Evolutionary conservation across 2,329 filamentous ascomycete species (phyloP).

Genomic region (Fusarium tanahbumbuense): DNA sequence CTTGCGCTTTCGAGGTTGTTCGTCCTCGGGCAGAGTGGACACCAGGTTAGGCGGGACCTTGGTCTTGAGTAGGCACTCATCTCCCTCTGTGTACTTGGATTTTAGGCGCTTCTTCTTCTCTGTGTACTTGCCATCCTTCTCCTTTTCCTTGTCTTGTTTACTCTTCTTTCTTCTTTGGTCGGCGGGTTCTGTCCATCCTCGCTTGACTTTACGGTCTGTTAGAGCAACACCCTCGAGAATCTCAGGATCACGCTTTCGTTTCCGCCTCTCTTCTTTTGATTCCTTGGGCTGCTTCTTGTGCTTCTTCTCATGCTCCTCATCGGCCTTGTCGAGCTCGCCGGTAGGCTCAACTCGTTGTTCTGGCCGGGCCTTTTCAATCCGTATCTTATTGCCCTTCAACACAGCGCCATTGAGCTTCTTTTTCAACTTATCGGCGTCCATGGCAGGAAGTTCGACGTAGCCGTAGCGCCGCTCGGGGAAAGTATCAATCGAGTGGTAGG

Average conservation of each 20-base stretch:
- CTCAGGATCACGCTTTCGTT: conserved; percentile 64
- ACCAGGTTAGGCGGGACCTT: conserved; percentile 68
- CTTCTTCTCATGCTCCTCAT: conserved; percentile 50
- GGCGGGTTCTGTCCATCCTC: conserved; percentile 84
- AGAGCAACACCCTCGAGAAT: conserved; percentile 76
- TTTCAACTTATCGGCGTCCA: conserved; percentile 89
- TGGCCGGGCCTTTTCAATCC: conserved; percentile 82
- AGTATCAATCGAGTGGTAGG: conserved; percentile 86
- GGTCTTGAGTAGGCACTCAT: conserved; percentile 88
- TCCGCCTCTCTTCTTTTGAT: conserved; percentile 55
- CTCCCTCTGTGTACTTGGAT: conserved; percentile 83
- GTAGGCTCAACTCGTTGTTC: conserved; percentile 54
- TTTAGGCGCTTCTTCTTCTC: conserved; percentile 70
- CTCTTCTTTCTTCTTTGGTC: conserved; percentile 61
- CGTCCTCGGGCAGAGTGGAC: conserved; percentile 56
- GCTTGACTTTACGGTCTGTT: conserved; percentile 81
- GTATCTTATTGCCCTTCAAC: conserved; percentile 85
- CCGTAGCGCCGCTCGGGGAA: conserved; percentile 93
- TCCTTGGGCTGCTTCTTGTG: conserved; percentile 50
- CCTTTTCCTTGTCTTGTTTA: conserved; percentile 58
- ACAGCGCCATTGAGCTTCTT: conserved; percentile 90
- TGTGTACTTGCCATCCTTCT: conserved; percentile 63
- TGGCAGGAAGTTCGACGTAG: conserved; percentile 82
- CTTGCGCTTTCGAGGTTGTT: conserved; percentile 67
- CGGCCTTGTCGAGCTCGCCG: conserved; percentile 49